Evolutionary conservation across 2,329 filamentous ascomycete genomes (phyloP).

Genomic region (Fusarium metavorans): DNA sequence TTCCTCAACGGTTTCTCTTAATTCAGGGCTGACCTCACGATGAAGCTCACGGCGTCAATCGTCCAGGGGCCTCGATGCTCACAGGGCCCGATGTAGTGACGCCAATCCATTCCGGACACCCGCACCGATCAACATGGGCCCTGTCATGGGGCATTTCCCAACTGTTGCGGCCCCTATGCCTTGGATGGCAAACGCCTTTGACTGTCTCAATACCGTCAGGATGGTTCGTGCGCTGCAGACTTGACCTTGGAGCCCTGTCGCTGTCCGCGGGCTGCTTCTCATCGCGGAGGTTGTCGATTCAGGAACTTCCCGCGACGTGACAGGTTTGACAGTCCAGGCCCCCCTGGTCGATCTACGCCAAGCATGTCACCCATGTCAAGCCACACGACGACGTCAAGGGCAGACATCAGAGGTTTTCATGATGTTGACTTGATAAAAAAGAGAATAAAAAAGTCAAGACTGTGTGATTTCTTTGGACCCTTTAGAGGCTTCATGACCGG

Average conservation of each 20-base stretch:
- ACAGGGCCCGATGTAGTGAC: conserved; percentile 9
- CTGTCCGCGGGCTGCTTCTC: background rate
- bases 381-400: conserved; percentile 1
- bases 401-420: background rate
- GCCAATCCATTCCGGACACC: conserved; percentile 10
- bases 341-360: conserved; percentile 35
- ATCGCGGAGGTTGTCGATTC: conserved; percentile 5
- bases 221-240: background rate
- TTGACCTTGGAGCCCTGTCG: background rate
- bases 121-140: conserved; percentile 8
- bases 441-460: background rate
- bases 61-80: background rate
- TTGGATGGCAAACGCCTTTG: conserved; percentile 13
- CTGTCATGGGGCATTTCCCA: background rate
- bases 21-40: background rate
- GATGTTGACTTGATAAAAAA: background rate
- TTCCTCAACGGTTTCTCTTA: conserved; percentile 8
- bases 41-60: background rate
- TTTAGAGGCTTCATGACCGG: background rate
- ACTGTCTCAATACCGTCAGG: background rate
- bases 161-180: background rate
- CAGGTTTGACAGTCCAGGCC: conserved; percentile 36
- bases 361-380: conserved; percentile 25
- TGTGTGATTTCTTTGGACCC: background rate
- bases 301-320: conserved; percentile 30